Conservation (phyloP, 148 eudicot genomes). For the Vaccinium corymbosum region DNA sequence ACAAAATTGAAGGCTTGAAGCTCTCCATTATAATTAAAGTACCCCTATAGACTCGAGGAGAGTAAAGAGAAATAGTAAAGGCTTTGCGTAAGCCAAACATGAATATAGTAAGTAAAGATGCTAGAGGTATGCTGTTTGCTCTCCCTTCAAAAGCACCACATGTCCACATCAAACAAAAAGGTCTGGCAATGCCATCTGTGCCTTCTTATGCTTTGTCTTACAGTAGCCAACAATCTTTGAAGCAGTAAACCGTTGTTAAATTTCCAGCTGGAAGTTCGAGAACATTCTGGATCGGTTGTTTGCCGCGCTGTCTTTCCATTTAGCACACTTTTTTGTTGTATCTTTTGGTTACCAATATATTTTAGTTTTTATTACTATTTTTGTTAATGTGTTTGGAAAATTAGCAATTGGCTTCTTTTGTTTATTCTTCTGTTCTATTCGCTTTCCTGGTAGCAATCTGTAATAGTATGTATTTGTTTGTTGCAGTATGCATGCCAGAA, state of each 20-base stretch:
- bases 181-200: neutral
- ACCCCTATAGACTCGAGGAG: neutral
- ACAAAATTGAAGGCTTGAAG: neutral
- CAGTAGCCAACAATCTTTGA: neutral
- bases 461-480: slow-evolving; percentile 12
- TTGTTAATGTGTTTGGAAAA: neutral
- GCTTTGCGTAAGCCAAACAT: neutral
- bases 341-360: neutral
- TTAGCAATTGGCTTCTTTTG: neutral
- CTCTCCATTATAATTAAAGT: neutral
- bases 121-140: neutral
- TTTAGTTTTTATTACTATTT: neutral
- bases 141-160: neutral
- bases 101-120: neutral
- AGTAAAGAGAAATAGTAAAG: neutral
- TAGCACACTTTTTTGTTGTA: neutral
- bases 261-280: neutral
- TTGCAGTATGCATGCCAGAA: slow-evolving; percentile 90
- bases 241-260: neutral
- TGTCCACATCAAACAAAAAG: neutral
- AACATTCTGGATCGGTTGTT: neutral
- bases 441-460: neutral
- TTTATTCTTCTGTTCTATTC: neutral
- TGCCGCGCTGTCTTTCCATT: neutral
- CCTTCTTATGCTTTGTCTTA: neutral